Base-by-base conservation (phyloP, 2,329 filamentous ascomycete genomes). In the Dichotomopilus funicola region DNA sequence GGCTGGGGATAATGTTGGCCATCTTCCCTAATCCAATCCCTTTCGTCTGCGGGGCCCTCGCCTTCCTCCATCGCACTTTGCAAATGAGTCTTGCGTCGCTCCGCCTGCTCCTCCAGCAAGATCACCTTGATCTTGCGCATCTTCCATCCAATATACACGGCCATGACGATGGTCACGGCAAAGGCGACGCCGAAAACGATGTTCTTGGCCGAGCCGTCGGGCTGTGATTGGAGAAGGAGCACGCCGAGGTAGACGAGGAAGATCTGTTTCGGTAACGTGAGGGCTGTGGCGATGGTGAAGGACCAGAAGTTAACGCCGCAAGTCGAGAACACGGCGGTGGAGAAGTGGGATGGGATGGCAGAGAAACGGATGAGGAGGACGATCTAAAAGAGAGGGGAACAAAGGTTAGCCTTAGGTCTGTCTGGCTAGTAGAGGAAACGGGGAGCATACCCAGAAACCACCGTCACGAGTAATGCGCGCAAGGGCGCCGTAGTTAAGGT, bases 261-360 rank as follows among this genome's bases (percentile, higher is more conserved):
- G 54, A 74, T 67, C 57, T 74, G 71, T 59, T 74, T 74, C 3
- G 72, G 72, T 2, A 74, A 64, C 5, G 72, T 72, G 41, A 73
- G 53, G 59, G 73, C 68, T 12, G 71, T 73, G 3, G 72, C 70
- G 48, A 73, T 53, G 54, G 69, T 66, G 50, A 72, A 74, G 52
- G 67, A 61, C 70, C 71, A 72, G 62, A 74, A 74, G 47, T 67
- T 69, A 40, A 74, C 70, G 53, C 72, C 68, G 63, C 71, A 73
- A 34, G 71, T 72, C 8, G 72, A 70, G 57, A 74, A 74, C 34
- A 74, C 70, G n/a, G 72, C 72, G 1, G 72, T 74, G 4, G 70
- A 71, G 61, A 74, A 70, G 59, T 74, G 72, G 9, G 70, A 70
- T 11, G 72, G 72, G 34, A 74, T 68, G 38, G 72, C 64, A 44